Conservation (phyloP, 2,329 filamentous ascomycete genomes). For the Phaeosphaeria sp. region DNA sequence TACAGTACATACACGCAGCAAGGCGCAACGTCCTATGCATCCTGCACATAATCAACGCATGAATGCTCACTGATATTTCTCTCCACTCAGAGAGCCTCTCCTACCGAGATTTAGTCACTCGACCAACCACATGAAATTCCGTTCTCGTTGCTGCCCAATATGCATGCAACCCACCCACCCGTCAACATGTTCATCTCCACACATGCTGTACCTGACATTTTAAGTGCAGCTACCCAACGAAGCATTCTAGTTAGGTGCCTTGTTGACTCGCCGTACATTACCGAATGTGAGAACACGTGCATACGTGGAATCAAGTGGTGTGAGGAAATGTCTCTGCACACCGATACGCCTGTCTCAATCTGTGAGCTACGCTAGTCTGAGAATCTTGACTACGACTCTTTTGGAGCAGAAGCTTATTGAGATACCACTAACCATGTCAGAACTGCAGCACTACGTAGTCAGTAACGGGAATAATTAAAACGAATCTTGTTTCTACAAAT, state of each 20-base stretch:
- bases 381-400: too few species aligned
- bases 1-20: neutral
- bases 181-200: neutral
- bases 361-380: too few species aligned
- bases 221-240: neutral
- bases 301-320: neutral
- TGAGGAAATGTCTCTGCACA: neutral
- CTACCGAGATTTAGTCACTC: neutral
- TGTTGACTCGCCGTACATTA: neutral
- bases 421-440: too few species aligned
- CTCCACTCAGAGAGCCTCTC: neutral
- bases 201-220: neutral
- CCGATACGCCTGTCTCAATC: neutral
- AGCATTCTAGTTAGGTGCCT: neutral
- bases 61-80: neutral
- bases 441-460: too few species aligned
- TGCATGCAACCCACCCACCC: neutral
- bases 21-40: neutral
- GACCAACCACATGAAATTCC: neutral
- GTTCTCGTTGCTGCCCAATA: neutral
- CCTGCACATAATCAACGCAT: neutral
- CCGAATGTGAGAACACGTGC: neutral
- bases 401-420: too few species aligned
- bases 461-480: too few species aligned
- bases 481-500: too few species aligned